phyloP scores from a whole-genome alignment of 768 basidiomycete genomes.

The Tulasnella sp. region DNA sequence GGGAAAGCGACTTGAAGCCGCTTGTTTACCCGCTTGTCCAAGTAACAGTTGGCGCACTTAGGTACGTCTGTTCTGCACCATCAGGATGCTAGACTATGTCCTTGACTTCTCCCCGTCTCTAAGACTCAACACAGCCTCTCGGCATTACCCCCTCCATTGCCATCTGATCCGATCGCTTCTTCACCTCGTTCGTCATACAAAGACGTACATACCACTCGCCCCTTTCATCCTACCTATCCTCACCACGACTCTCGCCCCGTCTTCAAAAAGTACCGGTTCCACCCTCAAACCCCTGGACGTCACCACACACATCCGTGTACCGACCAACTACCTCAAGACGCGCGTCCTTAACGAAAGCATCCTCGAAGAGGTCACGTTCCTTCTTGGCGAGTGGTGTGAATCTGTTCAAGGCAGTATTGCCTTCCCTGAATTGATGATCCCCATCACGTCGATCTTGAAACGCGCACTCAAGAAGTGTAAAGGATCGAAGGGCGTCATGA shows the following conservation, averaged over 20 bases:
- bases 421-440: slow-evolving; percentile 86
- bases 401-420: slow-evolving; percentile 78
- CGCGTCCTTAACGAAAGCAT: slow-evolving; percentile 75
- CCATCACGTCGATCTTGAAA: slow-evolving; percentile 59
- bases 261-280: slow-evolving; percentile 64
- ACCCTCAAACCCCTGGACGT: slow-evolving; percentile 85
- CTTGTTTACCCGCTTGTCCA: slow-evolving; percentile 94
- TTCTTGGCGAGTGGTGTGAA: slow-evolving; percentile 75
- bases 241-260: slow-evolving; percentile 54
- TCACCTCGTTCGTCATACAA: slow-evolving; percentile 72
- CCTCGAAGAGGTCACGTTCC: slow-evolving; percentile 67
- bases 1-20: slow-evolving; percentile 72
- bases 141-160: slow-evolving; percentile 91
- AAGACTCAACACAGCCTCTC: slow-evolving; percentile 80
- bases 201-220: slow-evolving; percentile 77
- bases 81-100: neutral
- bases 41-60: slow-evolving; percentile 84
- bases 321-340: slow-evolving; percentile 81
- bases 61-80: slow-evolving; percentile 41
- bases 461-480: slow-evolving; percentile 58
- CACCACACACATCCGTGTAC: slow-evolving; percentile 75
- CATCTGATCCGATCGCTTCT: slow-evolving; percentile 84
- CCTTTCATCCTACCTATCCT: slow-evolving; percentile 83
- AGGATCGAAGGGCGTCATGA: slow-evolving; percentile 29
- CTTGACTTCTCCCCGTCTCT: neutral